Base-by-base conservation (phyloP, 345 rosid species). In the Salix arbutifolia region DNA sequence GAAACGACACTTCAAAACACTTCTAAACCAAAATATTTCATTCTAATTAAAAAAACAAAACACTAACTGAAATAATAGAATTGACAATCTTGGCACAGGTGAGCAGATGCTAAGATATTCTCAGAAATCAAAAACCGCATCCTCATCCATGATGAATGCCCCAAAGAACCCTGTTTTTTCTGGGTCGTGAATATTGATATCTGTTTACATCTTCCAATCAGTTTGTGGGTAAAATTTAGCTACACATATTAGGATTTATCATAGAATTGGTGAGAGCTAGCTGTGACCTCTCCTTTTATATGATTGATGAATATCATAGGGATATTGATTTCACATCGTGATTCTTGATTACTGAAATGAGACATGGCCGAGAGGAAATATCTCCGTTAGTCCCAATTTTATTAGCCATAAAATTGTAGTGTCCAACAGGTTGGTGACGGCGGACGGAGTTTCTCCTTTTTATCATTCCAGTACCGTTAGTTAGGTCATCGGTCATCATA, bases 71-170 rank as follows among this genome's bases (percentile, higher is more conserved):
- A 31, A 31, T 0, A 31, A 31, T 0, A 31, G 3, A 31, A 31
- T 31, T 0, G 4, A 4, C 33, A 31, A 31, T 31, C 4, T 31
- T 31, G 4, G 4, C 4, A 3, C 0, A 91, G 97, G 98, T 91
- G 97, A 37, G 77, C 33, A 74, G 97, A 94, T 72, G 92, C 91
- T 64, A 80, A 79, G 80, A 83, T 92, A 58, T 94, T 94, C 75
- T 74, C 87, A 4, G 98, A 91, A 46, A 80, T 94, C 69, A 81
- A 78, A 76, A 84, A 78, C 48, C 89, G 85, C 31, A 75, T 94
- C 70, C 75, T 94, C 69, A 60, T 79, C 74, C 37, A 83, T 67
- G 79, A 33, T 8, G 8, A 82, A 71, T 53, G n/a, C n/a, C n/a
- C n/a, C n/a, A n/a, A n/a, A n/a, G n/a, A n/a, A n/a, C n/a, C n/a